These are phyloP conservation scores for Hibiscus mutabilis DNA, from an alignment of 345 rosid genomes.

Conservation along the genomic window DNA sequence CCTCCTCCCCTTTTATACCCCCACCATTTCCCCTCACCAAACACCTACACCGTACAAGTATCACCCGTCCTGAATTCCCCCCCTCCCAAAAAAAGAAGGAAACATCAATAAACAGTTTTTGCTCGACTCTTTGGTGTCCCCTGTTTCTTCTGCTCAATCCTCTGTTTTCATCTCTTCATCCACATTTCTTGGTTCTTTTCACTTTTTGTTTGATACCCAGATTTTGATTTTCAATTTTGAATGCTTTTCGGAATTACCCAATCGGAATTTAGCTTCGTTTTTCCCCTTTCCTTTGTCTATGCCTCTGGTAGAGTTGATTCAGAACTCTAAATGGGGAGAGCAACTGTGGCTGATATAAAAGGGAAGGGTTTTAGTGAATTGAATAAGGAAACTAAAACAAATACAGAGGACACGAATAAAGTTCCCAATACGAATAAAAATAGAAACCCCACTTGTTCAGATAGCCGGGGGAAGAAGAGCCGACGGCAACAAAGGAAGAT, in stretches of 20 bases:
- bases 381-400: constrained; percentile 21
- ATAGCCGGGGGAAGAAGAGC: constrained; percentile 28
- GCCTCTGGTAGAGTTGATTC: neutral
- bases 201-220: neutral
- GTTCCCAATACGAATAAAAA: constrained; percentile 6
- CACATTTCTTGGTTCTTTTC: neutral
- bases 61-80: neutral
- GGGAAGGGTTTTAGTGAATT: constrained; percentile 36
- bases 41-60: constrained; percentile 1
- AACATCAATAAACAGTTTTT: neutral
- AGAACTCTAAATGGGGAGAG: constrained; percentile 45
- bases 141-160: neutral
- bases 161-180: constrained; percentile 9
- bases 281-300: neutral
- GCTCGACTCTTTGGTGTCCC: neutral
- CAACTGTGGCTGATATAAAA: constrained; percentile 27
- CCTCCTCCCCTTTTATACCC: constrained; percentile 12
- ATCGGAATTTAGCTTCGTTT: constrained; percentile 4
- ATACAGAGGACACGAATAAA: constrained; percentile 12
- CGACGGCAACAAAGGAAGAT: constrained; percentile 28
- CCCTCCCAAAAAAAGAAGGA: too few relatives aligned
- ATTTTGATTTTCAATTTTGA: neutral
- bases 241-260: neutral
- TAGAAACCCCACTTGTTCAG: constrained; percentile 9
- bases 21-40: neutral